Evolutionary conservation across 1,139 yeast species (phyloP), one percentile per base, ranked within the genome.

Genomic region (Blastobotrys buckinghamii): DNA sequence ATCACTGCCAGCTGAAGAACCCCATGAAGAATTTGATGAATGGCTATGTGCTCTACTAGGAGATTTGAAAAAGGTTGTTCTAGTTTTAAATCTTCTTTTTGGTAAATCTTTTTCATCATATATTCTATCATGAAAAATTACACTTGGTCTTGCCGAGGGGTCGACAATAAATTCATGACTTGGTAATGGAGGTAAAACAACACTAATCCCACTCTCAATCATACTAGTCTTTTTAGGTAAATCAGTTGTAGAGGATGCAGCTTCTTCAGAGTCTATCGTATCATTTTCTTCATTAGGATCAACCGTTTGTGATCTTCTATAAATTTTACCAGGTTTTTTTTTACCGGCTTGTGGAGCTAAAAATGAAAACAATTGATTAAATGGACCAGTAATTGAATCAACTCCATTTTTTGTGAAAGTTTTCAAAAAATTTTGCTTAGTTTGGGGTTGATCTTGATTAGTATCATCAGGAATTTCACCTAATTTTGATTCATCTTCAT

Each of bases 181-280:
- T 0, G 98, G 98, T 9, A 84, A 68, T 1, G 97, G 96, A 0
- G 97, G 97, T n/a, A 87, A 66, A 2, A 92, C 67, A 10, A 89
- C 77, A 1, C 89, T 77, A 1, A 88, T 78, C 0, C 95, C 95
- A 1, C 95, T 82, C 55, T 85, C 89, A n/a, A 90, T 66, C 50
- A 90, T 78, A 0, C 95, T 84, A 0, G 94, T 74, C 57, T 81
- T 85, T 1, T 90, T 92, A 7, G 81, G 79, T 2, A 76, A 50
- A 20, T 55, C 59, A 15, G 44, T 55, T 1, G 60, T 62, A 10
- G 58, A 29, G 2, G 20, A 9, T 10, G 22, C 2, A 5, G 20
- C 61, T 3, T 53, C 59, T n/a, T 39, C 54, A 15, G 44, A 53
- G 6, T 50, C 53, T n/a, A 22, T 38, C 6, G 33, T n/a, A 2